Evolutionary conservation across 441 rosid species (phyloP).

Genomic region (Syzygium syzygioides): DNA sequence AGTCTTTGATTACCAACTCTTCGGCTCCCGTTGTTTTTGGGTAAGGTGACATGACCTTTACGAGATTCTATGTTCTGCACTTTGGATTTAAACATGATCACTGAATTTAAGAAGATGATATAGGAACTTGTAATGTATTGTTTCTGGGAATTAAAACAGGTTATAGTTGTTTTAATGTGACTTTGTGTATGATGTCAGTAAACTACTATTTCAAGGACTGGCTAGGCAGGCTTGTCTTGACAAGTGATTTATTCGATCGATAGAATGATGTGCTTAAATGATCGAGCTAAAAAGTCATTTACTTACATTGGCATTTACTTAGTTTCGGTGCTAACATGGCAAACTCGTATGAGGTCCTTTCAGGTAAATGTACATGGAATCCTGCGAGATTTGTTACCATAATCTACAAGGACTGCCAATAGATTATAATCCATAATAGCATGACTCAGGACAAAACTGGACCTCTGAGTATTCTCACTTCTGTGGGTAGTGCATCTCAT

Average conservation of each 20-base stretch:
- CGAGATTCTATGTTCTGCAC: not conserved
- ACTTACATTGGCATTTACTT: not conserved
- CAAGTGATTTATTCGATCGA: not conserved
- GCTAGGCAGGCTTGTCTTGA: not conserved
- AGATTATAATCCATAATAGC: not conserved
- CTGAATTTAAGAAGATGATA: not conserved
- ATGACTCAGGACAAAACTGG: not conserved
- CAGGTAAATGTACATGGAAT: not conserved
- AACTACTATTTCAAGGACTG: not conserved
- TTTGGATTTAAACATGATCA: not conserved
- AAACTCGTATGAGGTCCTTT: not conserved
- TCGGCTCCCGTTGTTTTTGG: constrained; percentile 56
- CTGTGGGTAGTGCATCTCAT: not conserved
- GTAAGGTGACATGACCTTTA: constrained; percentile 24
- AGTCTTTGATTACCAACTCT: constrained; percentile 43
- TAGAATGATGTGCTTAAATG: not conserved
- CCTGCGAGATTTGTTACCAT: not conserved
- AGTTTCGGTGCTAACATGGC: not conserved
- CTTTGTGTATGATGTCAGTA: not conserved
- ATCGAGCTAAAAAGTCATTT: not conserved
- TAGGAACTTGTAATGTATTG: not conserved
- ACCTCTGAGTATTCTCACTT: not conserved
- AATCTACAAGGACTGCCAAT: not conserved
- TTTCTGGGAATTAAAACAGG: not conserved
- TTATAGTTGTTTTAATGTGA: not conserved